Evolutionary conservation across 2,329 filamentous ascomycete species (phyloP).

Genomic region (Aspergillus proliferans): DNA sequence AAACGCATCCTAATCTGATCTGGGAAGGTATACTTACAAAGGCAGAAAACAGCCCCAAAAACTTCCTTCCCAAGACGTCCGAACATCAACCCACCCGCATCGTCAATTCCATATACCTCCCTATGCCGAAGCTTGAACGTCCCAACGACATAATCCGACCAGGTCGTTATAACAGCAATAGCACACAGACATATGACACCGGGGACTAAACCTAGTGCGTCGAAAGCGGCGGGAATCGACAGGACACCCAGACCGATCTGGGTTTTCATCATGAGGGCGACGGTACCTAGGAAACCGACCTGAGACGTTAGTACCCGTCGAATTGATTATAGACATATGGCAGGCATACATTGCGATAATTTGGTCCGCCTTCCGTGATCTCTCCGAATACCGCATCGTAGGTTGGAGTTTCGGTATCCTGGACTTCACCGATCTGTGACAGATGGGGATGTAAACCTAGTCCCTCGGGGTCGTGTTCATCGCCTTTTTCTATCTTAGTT

Average conservation of each 20-base stretch:
- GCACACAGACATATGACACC: constrained; percentile 39
- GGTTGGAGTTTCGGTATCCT: not conserved
- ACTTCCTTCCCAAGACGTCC: constrained; percentile 48
- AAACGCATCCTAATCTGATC: constrained; percentile 27
- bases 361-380: constrained; percentile 22
- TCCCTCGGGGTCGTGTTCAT: too few species aligned
- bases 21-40: constrained; percentile 14
- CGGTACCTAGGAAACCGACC: constrained; percentile 42
- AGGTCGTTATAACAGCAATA: constrained; percentile 42
- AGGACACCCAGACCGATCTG: constrained; percentile 43
- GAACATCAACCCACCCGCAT: constrained; percentile 50
- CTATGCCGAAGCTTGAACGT: constrained; percentile 49
- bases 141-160: constrained; percentile 45
- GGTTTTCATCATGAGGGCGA: constrained; percentile 41
- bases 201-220: constrained; percentile 43
- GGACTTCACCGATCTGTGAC: too few species aligned
- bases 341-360: constrained; percentile 21
- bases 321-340: not conserved
- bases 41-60: constrained; percentile 19
- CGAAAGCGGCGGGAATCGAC: constrained; percentile 42
- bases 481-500: too few species aligned
- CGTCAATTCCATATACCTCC: constrained; percentile 53
- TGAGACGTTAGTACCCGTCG: constrained; percentile 4
- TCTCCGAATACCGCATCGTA: constrained; percentile 30
- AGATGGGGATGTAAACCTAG: too few species aligned